Evolutionary conservation across 495 filamentous ascomycete species (phyloP).

Genomic region (Sordaria brevicollis): DNA sequence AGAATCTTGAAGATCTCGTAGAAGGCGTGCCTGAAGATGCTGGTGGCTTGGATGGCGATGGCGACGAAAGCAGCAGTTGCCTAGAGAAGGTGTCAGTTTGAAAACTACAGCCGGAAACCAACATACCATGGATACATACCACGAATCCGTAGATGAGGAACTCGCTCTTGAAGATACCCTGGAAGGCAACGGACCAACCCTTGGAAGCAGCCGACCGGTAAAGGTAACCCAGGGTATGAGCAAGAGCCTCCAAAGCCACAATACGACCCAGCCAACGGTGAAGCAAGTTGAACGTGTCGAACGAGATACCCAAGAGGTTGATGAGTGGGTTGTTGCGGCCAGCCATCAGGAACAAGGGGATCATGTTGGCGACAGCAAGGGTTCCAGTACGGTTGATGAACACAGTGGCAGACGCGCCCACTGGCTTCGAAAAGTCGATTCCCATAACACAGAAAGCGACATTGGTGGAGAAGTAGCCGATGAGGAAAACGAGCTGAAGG

Average conservation of each 20-base stretch:
- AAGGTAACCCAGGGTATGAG: conserved; percentile 47
- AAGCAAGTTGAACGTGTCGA: conserved; percentile 69
- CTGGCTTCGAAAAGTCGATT: conserved; percentile 50
- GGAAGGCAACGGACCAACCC: conserved; percentile 37
- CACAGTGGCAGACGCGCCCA: conserved; percentile 21
- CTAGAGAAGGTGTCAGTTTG: conserved; percentile 17
- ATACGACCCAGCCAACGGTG: conserved; percentile 74
- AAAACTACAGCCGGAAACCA: neutral
- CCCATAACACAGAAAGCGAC: conserved; percentile 68
- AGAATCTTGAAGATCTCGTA: conserved; percentile 79
- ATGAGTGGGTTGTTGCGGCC: conserved; percentile 53
- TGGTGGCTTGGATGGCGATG: conserved; percentile 61
- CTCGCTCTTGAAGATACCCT: conserved; percentile 19
- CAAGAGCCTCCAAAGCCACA: conserved; percentile 52
- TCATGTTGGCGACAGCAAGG: conserved; percentile 71
- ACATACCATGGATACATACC: conserved; percentile 28
- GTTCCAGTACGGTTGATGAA: conserved; percentile 69
- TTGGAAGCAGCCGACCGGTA: conserved; percentile 14
- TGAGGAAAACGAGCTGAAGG: conserved; percentile 68
- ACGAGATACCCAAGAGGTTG: conserved; percentile 53
- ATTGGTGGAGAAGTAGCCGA: conserved; percentile 64
- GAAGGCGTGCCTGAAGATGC: conserved; percentile 73
- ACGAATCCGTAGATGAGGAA: conserved; percentile 45
- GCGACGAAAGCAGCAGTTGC: conserved; percentile 49
- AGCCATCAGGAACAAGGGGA: conserved; percentile 47